A percentile compares a stretch with the other conserved stretches of the same genome.
Conservation (phyloP, 169 alveolate species). For the Miamiensis avidus region DNA sequence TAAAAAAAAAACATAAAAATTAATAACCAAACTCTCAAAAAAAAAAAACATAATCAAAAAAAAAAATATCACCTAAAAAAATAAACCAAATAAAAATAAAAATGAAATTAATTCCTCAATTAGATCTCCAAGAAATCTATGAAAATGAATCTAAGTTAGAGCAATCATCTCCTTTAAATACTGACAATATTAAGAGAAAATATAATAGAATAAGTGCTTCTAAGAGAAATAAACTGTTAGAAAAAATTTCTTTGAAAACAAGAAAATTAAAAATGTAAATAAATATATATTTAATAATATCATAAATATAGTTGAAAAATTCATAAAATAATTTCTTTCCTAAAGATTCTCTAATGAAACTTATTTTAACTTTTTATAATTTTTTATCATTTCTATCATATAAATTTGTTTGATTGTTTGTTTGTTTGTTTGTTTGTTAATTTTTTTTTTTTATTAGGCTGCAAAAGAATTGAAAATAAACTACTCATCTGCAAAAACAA, state of each 20-base stretch:
- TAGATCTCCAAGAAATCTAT: too few relatives aligned
- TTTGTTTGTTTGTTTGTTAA: too few relatives aligned
- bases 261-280: slow-evolving; percentile 24
- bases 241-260: slow-evolving; percentile 23
- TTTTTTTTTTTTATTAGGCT: slow-evolving; percentile 18
- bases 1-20: too few relatives aligned
- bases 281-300: slow-evolving; percentile 6
- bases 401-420: slow-evolving; percentile 10
- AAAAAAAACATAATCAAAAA: too few relatives aligned
- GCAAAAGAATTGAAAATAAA: slow-evolving; percentile 30
- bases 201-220: slow-evolving; percentile 21
- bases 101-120: too few relatives aligned
- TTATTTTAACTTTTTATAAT: neutral
- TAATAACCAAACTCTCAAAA: neutral
- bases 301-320: neutral
- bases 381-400: neutral
- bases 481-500: slow-evolving; percentile 31
- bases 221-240: slow-evolving; percentile 12
- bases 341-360: neutral
- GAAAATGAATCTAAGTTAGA: neutral
- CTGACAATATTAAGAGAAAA: slow-evolving; percentile 9
- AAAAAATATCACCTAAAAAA: too few relatives aligned
- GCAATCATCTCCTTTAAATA: neutral
- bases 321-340: neutral
- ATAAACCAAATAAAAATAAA: too few relatives aligned